These are phyloP conservation scores for Plantago coronopus DNA, from an alignment of 305 asterid species.

Conservation along the genomic window DNA sequence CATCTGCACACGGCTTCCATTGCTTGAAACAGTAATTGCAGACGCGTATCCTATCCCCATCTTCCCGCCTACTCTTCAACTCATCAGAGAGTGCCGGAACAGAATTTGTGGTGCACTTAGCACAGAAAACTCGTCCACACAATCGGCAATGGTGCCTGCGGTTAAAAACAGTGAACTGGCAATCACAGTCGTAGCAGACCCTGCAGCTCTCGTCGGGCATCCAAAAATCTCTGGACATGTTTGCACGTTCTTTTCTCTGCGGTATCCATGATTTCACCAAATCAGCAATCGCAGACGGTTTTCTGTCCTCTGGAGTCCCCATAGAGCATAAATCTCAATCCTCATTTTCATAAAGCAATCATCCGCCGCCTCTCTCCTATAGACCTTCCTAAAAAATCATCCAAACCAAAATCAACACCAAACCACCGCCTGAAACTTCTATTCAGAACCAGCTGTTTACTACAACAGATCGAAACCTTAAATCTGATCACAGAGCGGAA, in stretches of 20 bases:
- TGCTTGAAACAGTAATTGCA: constrained; percentile 76
- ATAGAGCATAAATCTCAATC: constrained; percentile 45
- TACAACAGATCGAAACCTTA: not conserved
- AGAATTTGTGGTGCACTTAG: constrained; percentile 63
- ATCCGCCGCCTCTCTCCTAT: constrained; percentile 41
- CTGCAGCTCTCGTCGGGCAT: constrained; percentile 89
- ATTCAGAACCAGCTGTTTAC: not conserved
- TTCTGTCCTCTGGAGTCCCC: constrained; percentile 52
- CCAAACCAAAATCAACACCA: constrained; percentile 1
- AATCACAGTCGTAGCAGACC: constrained; percentile 86
- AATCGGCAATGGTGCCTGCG: constrained; percentile 81
- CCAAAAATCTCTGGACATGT: constrained; percentile 80
- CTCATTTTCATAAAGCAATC: constrained; percentile 43
- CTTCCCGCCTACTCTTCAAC: constrained; percentile 45
- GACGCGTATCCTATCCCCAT: constrained; percentile 60
- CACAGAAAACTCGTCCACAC: constrained; percentile 80
- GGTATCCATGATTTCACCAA: constrained; percentile 67
- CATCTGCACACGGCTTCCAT: constrained; percentile 49
- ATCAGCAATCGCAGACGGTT: constrained; percentile 60
- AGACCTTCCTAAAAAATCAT: constrained; percentile 31
- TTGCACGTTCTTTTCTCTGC: constrained; percentile 41
- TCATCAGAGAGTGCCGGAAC: constrained; percentile 55
- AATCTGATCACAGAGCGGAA: not conserved
- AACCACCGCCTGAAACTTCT: constrained; percentile 16
- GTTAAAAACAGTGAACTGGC: constrained; percentile 61